Evolutionary conservation across 2,329 filamentous ascomycete species (phyloP), one percentile per base, ranked within the genome.

Genomic region (Claviceps pazoutovae): DNA sequence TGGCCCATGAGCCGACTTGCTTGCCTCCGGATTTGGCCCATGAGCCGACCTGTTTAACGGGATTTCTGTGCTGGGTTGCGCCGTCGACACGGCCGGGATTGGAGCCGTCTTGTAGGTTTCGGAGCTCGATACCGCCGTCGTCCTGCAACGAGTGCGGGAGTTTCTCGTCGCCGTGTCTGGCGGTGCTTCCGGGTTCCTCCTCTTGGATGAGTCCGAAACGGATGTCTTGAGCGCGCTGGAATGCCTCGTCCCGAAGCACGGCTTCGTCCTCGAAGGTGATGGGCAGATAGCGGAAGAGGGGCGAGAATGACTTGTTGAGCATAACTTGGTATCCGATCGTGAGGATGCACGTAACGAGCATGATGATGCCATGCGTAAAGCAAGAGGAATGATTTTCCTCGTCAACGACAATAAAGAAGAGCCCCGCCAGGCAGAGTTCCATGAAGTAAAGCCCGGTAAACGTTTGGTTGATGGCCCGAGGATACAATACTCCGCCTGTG

Each of bases 231-330:
- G 83, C 84, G 46, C 84, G 76, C 59, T 88, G 84, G 63, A 97
- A 98, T 41, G 86, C 87, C 61, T 91, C 82, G 58, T 98, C 93
- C 6, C 91, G 83, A n/a, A 87, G 72, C 0, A 93, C 87, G 2
- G 93, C 93, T 62, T 96, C 91, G 56, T 97, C 93, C 65, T 98
- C 93, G 51, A 97, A 82, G 0, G 91, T 97, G 56, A 97, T 94
- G 0, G 93, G 93, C 3, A 98, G 72, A 61, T 95, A 95, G 41
- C 85, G 80, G 63, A 95, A 83, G 9, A 98, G 75, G 2, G 93
- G 91, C 0, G 80, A 79, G 59, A 98, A 97, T 0, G 89, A 86
- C 51, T 74, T 71, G 65, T 95, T 95, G 49, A 97, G 74, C 1
- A 94, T 70, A 42, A 84, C 67, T 63, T 98, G 93, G 60, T 86